phyloP scores from a whole-genome alignment of 2,329 filamentous ascomycete species.

The Colletotrichum simmondsii region DNA sequence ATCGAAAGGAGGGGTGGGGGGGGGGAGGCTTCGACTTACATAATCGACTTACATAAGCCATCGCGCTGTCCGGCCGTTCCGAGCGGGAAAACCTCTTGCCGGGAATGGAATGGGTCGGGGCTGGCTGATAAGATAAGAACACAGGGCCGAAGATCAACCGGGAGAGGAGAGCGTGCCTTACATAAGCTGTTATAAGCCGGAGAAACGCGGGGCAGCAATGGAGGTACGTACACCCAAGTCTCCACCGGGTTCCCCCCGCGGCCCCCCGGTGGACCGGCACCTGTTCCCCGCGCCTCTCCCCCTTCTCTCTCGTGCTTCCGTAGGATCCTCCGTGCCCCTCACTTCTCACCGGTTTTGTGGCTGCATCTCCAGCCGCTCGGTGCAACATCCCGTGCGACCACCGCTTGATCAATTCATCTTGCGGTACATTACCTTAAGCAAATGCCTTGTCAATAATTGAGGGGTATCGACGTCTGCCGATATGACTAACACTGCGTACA shows the following conservation, averaged over 20 bases:
- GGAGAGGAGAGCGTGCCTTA: no score
- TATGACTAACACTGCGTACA: not conserved
- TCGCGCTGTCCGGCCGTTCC: not conserved
- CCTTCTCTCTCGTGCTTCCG: not conserved
- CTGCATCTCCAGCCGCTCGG: not conserved
- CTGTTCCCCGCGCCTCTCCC: not conserved
- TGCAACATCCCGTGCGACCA: not conserved
- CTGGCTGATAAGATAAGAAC: accelerated
- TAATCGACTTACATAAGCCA: not conserved
- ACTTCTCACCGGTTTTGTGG: not conserved
- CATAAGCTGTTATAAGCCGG: not conserved
- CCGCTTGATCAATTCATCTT: not conserved
- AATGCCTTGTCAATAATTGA: not conserved
- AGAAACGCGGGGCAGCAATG: not conserved
- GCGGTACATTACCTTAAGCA: not conserved
- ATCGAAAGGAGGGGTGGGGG: not conserved
- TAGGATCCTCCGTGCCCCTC: not conserved
- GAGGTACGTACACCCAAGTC: not conserved
- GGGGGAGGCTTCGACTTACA: not conserved
- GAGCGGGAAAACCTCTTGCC: not conserved
- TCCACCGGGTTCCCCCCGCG: not conserved
- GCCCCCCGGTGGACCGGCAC: not conserved
- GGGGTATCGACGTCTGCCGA: not conserved
- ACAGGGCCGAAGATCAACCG: not conserved
- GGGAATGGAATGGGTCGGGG: accelerated